Base-by-base conservation (phyloP, 345 rosid genomes). In the Luvunga scandens region DNA sequence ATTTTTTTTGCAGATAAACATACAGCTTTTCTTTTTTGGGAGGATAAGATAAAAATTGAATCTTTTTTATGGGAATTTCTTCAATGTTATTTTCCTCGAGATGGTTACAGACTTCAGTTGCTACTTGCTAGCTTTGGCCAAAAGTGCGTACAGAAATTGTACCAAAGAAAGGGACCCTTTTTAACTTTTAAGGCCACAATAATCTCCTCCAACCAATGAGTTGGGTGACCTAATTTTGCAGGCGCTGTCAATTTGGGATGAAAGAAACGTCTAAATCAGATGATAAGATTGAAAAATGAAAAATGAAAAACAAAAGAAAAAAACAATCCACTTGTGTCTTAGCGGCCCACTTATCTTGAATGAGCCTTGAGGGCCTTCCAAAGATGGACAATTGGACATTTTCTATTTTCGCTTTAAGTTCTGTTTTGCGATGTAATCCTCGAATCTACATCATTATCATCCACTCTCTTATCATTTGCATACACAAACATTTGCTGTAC, bases 271-370 rank as follows among this genome's bases (percentile, higher is more conserved):
- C 57, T 9, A 13, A 19, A 69, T 69, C 79, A 16, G 0, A 8
- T 55, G 42, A 45, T 25, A 64, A 1, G 16, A 36, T 53, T 56
- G 62, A 28, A 60, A 22, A 66, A 66, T 28, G 1, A 1, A 4
- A 4, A 12, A 42, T 1, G 1, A 8, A 39, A 9, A 45, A n/a
- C n/a, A n/a, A n/a, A n/a, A n/a, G n/a, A n/a, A n/a, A n/a, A n/a
- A n/a, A n/a, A n/a, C n/a, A n/a, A n/a, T n/a, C 71, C 56, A 73
- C 39, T 74, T 55, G 67, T 53, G 28, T n/a, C 19, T 25, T 24
- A 53, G 56, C 74, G 78, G 72, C 66, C 81, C 63, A 69, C 78
- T 78, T 74, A 69, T 74, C 84, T 50, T 19, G 18, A 66, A 66
- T 72, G 68, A n/a, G 73, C n/a, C 36, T 67, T 12, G 13, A 14